These are phyloP conservation scores for Oryza meyeriana DNA, from an alignment of 176 grass and related monocot genomes.

Conservation along the genomic window DNA sequence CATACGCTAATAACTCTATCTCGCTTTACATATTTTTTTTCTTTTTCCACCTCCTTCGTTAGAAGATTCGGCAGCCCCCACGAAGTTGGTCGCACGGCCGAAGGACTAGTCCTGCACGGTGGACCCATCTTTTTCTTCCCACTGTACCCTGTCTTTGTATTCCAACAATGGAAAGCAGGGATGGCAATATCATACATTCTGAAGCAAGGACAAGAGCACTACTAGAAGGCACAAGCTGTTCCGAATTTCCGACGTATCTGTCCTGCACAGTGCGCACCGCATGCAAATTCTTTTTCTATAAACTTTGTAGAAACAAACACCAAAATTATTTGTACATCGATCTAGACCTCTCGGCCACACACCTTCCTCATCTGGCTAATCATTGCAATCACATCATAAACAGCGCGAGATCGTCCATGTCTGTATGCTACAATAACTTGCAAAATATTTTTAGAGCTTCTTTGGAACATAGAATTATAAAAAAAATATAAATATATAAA, in stretches of 20 bases:
- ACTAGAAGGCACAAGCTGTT: neutral
- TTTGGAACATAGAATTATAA: too few relatives aligned
- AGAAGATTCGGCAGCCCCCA: conserved; percentile 2
- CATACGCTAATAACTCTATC: too few relatives aligned
- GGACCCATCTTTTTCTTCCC: neutral
- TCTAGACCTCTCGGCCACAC: too few relatives aligned
- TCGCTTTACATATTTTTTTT: too few relatives aligned
- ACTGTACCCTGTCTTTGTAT: neutral
- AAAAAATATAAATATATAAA: too few relatives aligned
- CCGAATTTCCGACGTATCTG: neutral
- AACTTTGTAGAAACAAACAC: neutral
- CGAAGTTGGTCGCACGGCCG: neutral
- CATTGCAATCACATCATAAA: too few relatives aligned
- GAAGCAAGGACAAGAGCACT: neutral
- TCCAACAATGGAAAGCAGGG: neutral
- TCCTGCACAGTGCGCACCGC: neutral
- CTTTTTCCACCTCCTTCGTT: too few relatives aligned
- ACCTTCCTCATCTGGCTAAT: too few relatives aligned
- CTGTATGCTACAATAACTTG: too few relatives aligned
- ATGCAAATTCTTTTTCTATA: neutral
- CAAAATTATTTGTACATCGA: too few relatives aligned
- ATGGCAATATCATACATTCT: neutral
- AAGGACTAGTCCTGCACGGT: neutral
- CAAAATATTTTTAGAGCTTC: too few relatives aligned
- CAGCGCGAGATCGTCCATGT: too few relatives aligned